A percentile compares a stretch with the other conserved stretches of the same genome.
phyloP scores from a whole-genome alignment of 1,284 basidiomycete species.

The Fomitopsis schrenkii region DNA sequence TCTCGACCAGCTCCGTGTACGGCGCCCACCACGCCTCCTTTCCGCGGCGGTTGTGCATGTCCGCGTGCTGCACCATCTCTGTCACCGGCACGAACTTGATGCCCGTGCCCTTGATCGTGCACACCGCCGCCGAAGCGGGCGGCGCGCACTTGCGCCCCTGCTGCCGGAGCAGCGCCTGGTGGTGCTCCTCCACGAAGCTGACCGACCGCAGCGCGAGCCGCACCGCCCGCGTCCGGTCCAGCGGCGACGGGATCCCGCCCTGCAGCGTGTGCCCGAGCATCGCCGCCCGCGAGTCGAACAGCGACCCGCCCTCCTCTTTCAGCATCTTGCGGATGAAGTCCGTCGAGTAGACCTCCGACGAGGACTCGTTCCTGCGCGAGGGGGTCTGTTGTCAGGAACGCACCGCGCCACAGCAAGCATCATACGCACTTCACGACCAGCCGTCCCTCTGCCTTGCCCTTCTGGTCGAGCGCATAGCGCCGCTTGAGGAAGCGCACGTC shows the following conservation, averaged over 20 bases:
- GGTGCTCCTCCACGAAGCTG: conserved; percentile 88
- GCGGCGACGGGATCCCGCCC: conserved; percentile 91
- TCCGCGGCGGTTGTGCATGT: conserved; percentile 87
- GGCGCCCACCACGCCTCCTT: conserved; percentile 81
- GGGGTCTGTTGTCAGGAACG: neutral
- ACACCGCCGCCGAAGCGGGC: conserved; percentile 79
- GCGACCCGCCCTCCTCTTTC: conserved; percentile 84
- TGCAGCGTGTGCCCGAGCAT: conserved; percentile 96
- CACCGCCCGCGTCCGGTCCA: conserved; percentile 89
- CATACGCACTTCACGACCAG: conserved; percentile 77
- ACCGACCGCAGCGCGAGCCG: conserved; percentile 91
- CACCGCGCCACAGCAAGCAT: neutral
- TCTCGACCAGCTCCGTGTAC: conserved; percentile 69
- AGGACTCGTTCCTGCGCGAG: conserved; percentile 70
- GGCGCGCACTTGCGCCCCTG: conserved; percentile 48
- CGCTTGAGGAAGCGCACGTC: conserved; percentile 91
- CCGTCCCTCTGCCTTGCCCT: conserved; percentile 90
- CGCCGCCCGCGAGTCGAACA: conserved; percentile 95
- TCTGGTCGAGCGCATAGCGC: conserved; percentile 82
- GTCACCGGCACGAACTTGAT: conserved; percentile 82
- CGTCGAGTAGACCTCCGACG: conserved; percentile 89
- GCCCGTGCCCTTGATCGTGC: conserved; percentile 82
- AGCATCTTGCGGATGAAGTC: conserved; percentile 92
- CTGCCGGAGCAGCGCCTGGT: conserved; percentile 45
- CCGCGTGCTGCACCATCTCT: conserved; percentile 83